Evolutionary conservation across 2,329 filamentous ascomycete species (phyloP).

Genomic region (Hypoxylon sp.): DNA sequence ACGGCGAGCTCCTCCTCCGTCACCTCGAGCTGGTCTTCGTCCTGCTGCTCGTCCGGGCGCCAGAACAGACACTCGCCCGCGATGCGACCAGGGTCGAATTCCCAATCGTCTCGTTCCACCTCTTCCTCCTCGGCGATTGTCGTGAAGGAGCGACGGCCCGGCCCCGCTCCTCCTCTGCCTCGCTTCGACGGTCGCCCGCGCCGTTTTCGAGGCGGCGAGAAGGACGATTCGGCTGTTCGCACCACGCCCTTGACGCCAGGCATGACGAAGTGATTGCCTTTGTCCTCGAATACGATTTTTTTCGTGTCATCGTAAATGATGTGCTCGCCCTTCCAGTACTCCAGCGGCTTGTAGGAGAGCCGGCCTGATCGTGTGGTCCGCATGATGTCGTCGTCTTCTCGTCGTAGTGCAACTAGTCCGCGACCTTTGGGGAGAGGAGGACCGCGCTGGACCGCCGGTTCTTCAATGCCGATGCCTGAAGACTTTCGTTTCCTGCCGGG

Average conservation of each 20-base stretch:
- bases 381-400: conserved; percentile 59
- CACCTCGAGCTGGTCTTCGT: conserved; percentile 64
- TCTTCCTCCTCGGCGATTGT: conserved; percentile 58
- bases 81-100: conserved; percentile 70
- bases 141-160: conserved; percentile 17
- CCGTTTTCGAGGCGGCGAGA: conserved; percentile 38
- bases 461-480: conserved; percentile 55
- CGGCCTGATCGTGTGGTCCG: conserved; percentile 78
- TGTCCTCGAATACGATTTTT: conserved; percentile 56
- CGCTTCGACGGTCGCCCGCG: conserved; percentile 40
- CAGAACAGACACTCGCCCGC: conserved; percentile 71
- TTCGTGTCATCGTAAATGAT: conserved; percentile 73
- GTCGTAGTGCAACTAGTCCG: conserved; percentile 62
- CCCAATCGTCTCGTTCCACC: conserved; percentile 73
- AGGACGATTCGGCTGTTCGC: conserved; percentile 69
- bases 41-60: conserved; percentile 64
- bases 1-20: conserved; percentile 66
- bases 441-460: conserved; percentile 59
- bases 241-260: conserved; percentile 80
- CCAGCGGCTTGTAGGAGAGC: conserved; percentile 78
- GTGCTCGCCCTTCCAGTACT: conserved; percentile 87
- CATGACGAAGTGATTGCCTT: conserved; percentile 62
- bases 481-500: conserved; percentile 50
- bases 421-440: conserved; percentile 65
- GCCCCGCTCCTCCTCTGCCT: conserved; percentile 36